Conservation (phyloP, 352 stramenopile species). For the Detonula confervacea region DNA sequence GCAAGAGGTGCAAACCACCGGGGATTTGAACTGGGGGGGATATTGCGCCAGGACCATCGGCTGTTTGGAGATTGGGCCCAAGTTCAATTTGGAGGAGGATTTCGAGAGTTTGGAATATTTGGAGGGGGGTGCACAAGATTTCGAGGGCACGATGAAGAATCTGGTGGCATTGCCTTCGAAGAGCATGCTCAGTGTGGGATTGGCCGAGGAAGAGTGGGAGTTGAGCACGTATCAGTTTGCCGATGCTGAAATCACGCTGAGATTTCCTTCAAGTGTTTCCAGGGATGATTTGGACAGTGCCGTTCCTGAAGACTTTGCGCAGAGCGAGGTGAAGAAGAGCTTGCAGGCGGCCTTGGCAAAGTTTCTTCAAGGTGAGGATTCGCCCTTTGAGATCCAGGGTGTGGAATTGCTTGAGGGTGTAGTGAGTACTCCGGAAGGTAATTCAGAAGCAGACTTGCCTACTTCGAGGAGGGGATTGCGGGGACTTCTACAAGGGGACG, state of each 20-base stretch:
- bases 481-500: neutral
- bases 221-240: conserved; percentile 18
- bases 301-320: neutral
- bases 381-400: neutral
- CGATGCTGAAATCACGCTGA: conserved; percentile 10
- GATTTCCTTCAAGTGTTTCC: neutral
- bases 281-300: neutral
- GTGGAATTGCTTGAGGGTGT: neutral
- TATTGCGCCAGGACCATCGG: conserved; percentile 41
- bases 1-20: conserved; percentile 6
- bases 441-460: neutral
- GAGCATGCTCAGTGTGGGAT: conserved; percentile 10
- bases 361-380: neutral
- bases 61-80: conserved; percentile 31
- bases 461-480: neutral
- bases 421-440: neutral
- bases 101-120: no score
- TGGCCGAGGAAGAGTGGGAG: conserved; percentile 9
- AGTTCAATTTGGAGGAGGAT: no score
- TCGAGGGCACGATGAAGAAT: no score
- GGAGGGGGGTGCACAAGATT: no score
- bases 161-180: conserved; percentile 11
- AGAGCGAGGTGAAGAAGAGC: neutral
- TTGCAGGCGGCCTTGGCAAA: neutral
- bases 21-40: conserved; percentile 31